Evolutionary conservation across 257 asterid species (phyloP).

Genomic region (Solanum okadae): DNA sequence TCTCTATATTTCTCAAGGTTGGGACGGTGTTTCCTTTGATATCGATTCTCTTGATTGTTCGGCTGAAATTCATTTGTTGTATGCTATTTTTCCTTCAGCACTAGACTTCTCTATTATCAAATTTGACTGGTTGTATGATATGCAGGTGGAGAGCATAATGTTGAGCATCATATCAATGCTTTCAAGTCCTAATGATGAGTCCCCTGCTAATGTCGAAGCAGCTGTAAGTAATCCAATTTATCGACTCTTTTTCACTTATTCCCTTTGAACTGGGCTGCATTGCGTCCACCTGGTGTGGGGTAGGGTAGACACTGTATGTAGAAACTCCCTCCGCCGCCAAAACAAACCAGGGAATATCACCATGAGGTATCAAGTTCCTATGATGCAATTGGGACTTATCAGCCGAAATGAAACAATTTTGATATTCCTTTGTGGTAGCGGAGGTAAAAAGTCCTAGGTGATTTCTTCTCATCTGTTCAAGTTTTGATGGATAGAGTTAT

Average conservation of each 20-base stretch:
- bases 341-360: background rate
- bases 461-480: background rate
- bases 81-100: background rate
- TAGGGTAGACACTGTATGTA: background rate
- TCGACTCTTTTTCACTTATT: background rate
- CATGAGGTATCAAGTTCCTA: background rate
- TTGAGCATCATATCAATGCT: slow-evolving; percentile 99
- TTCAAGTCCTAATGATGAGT: slow-evolving; percentile 95
- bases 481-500: background rate
- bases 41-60: background rate
- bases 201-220: slow-evolving; percentile 99
- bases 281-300: background rate
- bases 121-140: slow-evolving; percentile 10
- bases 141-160: slow-evolving; percentile 98
- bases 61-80: background rate
- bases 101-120: background rate
- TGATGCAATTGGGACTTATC: background rate
- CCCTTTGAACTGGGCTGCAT: background rate
- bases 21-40: background rate
- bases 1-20: background rate
- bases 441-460: background rate
- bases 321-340: no score
- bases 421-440: background rate
- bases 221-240: slow-evolving; percentile 58
- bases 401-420: background rate